Evolutionary conservation across 2,329 filamentous ascomycete genomes (phyloP), one percentile per base, ranked within the genome.

Genomic region (Colletotrichum lentis): DNA sequence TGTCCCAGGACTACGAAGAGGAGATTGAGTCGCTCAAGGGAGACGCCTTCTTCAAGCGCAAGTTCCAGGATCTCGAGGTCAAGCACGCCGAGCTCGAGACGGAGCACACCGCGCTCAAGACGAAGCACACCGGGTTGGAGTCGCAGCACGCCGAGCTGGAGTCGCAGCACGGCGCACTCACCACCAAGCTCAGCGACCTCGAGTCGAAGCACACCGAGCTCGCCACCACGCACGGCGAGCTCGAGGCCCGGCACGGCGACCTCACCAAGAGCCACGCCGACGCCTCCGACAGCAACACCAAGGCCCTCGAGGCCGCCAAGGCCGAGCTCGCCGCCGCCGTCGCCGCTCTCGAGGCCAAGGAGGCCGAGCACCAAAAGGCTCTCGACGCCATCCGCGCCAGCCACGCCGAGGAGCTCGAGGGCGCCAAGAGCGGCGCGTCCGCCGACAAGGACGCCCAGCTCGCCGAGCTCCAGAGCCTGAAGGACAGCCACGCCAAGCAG

Each of bases 1-100:
- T 90, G 62, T 87, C 86, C 1, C 80, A 85, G 70, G 87, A 90
- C 71, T 89, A 88, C 71, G 85, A 90, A 74, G 82, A 84, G n/a
- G 87, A 90, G 75, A 89, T 90, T 62, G 87, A 90, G 73, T 85
- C 84, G 65, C 83, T 90, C 18, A 84, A 85, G 64, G 87, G 86
- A 24, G 87, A 90, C 70, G 87, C 88, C 16, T 86, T 86, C 74
- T 88, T 88, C 77, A 89, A 88, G 79, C 84, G 85, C 71, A 87
- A 89, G 76, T 90, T 86, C 69, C 83, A 88, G 67, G 85, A 87
- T 44, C 81, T 90, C 6, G 86, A 89, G 74, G 76, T 76, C 5
- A 83, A 88, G 75, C 84, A 90, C 75, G 80, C 80, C 12, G 85
- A 87, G 71, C 79, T 86, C 53, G 76, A 79, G 69, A 71, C 77